Evolutionary conservation across 371 early-diverging fungal species (phyloP), one percentile per base, ranked within the genome.

Genomic region (Haplosporangium sp.): DNA sequence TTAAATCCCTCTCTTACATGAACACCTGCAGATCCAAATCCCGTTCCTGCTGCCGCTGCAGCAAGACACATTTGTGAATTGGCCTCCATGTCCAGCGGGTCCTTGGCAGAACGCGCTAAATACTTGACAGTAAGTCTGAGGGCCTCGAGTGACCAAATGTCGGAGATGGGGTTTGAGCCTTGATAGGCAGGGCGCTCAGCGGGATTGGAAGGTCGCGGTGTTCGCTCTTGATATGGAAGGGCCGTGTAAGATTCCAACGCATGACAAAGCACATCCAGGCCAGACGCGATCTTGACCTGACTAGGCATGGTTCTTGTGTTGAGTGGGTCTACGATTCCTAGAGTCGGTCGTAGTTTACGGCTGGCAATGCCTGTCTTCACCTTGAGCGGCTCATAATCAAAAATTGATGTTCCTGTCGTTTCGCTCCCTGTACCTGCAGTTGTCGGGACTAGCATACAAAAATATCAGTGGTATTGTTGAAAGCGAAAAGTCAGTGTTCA

Each of bases 361-460:
- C 89, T 90, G 56, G 96, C 94, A 74, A 96, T 95, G 51, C 96
- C 96, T 6, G 96, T 96, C 89, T 96, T 96, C 71, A 92, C 91
- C 45, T 89, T 87, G 65, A 91, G 87, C 9, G 92, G 92, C 62
- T 90, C 91, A 82, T 94, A 93, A 75, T 96, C 96, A 69, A 96
- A 96, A 68, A 96, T 95, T 41, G 96, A 86, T 12, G 94, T 91
- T 20, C 96, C 96, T 1, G 96, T 96, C 12, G 95, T 95, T 79
- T 96, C 96, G 43, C 91, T 90, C 61, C 96, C 96, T n/a, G 96
- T 96, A 55, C 93, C 93, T 20, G 95, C 93, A 6, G 93, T 93
- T 57, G 92, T 93, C 43, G 92, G 93, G 59, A 93, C 91, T 81
- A 87, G 72, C 5, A 55, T 16, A 38, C 20, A 50, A 55, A 38